Conservation (phyloP, 129 eudicot species). For the Escallonia rubra region DNA sequence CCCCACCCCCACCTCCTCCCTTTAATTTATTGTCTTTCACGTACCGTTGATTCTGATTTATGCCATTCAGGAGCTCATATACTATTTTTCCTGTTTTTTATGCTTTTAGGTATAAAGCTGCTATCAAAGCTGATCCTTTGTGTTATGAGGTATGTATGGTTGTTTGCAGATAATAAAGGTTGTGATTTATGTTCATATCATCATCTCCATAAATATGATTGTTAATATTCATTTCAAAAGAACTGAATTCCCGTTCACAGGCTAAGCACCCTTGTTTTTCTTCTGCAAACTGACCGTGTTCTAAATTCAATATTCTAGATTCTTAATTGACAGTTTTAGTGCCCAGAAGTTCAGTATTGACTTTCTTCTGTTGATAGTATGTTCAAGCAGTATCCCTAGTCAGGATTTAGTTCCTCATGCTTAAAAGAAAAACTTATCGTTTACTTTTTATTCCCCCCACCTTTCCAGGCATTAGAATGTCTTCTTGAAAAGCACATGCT, state of each 20-base stretch:
- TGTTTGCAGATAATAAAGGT: background rate
- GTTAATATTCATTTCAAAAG: background rate
- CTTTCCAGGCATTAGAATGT: slow-evolving; percentile 77
- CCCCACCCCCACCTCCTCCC: no score
- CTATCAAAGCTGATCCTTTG: slow-evolving; percentile 83
- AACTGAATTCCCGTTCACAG: no score
- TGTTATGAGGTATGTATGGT: slow-evolving; percentile 71
- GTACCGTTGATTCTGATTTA: background rate
- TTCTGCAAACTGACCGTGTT: background rate
- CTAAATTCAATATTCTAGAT: background rate
- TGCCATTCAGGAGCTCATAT: background rate
- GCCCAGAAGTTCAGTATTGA: no score
- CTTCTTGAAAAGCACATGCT: slow-evolving; percentile 90
- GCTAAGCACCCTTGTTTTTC: background rate
- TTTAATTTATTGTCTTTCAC: background rate
- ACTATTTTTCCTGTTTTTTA: slow-evolving; percentile 6
- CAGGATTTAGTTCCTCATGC: background rate
- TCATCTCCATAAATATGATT: background rate
- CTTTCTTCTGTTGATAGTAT: no score
- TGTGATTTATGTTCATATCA: background rate
- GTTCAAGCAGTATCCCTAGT: no score
- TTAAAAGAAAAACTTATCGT: no score
- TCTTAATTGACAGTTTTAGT: no score
- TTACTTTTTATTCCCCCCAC: background rate
- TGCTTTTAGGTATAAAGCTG: slow-evolving; percentile 80